Base-by-base conservation (phyloP, 164 flowering plant genomes). In the Vitis cinerea region DNA sequence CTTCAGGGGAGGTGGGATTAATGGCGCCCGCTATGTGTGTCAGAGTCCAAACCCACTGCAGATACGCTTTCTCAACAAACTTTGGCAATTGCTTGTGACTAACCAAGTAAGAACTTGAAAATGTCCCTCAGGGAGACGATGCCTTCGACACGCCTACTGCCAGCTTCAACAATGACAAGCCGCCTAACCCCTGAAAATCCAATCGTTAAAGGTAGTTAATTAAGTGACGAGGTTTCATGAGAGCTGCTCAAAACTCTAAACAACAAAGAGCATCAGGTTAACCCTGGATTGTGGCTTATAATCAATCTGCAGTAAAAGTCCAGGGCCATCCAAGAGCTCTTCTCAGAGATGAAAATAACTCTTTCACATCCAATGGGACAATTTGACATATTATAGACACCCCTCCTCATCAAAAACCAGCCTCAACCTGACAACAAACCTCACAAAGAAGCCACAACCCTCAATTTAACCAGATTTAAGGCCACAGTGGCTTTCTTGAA, bases 91-190 rank as follows among this genome's bases (percentile, higher is more conserved):
- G 71, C 61, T 61, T 69, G 56, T 27, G 64, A 14, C 82, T 82
- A 90, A 55, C 93, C 91, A 52, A 89, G 86, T 75, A 94, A 79
- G 78, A 94, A 87, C 82, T 75, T 86, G 78, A 94, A 87, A 54
- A 94, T 76, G 68, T 94, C 98, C 49, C 84, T 80, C 65, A 92
- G 70, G 29, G 98, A 81, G 65, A 94, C 72, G 56, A 94, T 86
- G 67, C 97, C 98, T 81, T 94, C 94, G 9, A 92, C 97, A 3
- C 94, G 93, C 79, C 89, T 92, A 83, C 91, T 94, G 37, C 98
- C 98, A 65, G 98, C 97, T 75, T 94, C 98, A 68, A 94, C 97
- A 54, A 94, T 72, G 29, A 94, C 79, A 62, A 94, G 80, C 50
- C 93, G 85, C 65, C 97, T 84, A 31, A 94, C 91, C 57, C 96